Percentiles rank a stretch among this genome's conserved stretches.
phyloP scores from a whole-genome alignment of 2,329 filamentous ascomycete species.

The Ascochyta koolunga region DNA sequence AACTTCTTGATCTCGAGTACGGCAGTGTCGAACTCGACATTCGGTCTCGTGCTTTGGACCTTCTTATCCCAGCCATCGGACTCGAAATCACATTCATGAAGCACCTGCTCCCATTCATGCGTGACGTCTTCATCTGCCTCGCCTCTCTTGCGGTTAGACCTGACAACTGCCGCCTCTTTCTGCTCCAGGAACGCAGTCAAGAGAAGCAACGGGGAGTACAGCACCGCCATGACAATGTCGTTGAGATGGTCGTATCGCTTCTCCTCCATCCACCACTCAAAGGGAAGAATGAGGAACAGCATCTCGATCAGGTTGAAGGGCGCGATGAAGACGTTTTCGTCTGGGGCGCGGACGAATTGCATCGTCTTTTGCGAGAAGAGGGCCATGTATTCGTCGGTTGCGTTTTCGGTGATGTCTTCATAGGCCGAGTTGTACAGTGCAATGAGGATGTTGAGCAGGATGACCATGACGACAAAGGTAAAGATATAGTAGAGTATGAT shows the following conservation, averaged over 20 bases:
- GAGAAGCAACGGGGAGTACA: slow-evolving; percentile 85
- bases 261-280: slow-evolving; percentile 95
- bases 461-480: slow-evolving; percentile 94
- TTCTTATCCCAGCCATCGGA: slow-evolving; percentile 83
- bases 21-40: slow-evolving; percentile 79
- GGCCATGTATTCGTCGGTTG: slow-evolving; percentile 93
- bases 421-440: slow-evolving; percentile 97
- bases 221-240: slow-evolving; percentile 81
- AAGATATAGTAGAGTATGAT: slow-evolving; percentile 97
- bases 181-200: slow-evolving; percentile 70
- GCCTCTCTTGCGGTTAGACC: slow-evolving; percentile 74
- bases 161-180: slow-evolving; percentile 62
- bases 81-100: slow-evolving; percentile 76
- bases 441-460: slow-evolving; percentile 94
- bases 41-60: slow-evolving; percentile 76
- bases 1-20: slow-evolving; percentile 66
- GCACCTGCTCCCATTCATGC: slow-evolving; percentile 92
- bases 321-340: slow-evolving; percentile 97
- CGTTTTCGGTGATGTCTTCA: slow-evolving; percentile 90
- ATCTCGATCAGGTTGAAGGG: slow-evolving; percentile 95
- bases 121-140: slow-evolving; percentile 88
- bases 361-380: slow-evolving; percentile 94
- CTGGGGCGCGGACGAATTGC: slow-evolving; percentile 93
- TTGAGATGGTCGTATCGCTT: slow-evolving; percentile 79
- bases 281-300: slow-evolving; percentile 74